Conservation (phyloP, 164 flowering plant genomes). For the Hamamelis virginiana region DNA sequence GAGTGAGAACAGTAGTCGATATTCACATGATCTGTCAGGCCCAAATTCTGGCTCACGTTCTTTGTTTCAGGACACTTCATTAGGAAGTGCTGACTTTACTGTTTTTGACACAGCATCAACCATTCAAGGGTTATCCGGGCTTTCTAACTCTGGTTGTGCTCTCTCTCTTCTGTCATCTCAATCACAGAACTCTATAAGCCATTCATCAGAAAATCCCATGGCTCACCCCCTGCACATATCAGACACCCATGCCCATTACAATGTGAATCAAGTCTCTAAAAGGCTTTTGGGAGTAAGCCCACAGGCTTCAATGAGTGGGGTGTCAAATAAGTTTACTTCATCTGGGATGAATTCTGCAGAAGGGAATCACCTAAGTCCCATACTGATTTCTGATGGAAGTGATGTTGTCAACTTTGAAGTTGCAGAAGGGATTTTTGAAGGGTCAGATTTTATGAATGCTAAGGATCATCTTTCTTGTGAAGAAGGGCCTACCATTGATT, state of each 20-base stretch:
- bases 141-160: conserved; percentile 59
- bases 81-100: conserved; percentile 35
- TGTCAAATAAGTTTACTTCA: conserved; percentile 35
- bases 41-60: conserved; percentile 26
- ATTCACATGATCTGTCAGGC: conserved; percentile 27
- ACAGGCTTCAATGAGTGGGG: conserved; percentile 34
- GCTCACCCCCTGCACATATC: conserved; percentile 25
- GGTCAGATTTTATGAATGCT: conserved; percentile 21
- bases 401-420: conserved; percentile 32
- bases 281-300: conserved; percentile 29
- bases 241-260: conserved; percentile 25
- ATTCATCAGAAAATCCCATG: conserved; percentile 37
- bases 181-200: conserved; percentile 40
- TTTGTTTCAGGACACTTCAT: conserved; percentile 24
- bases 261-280: conserved; percentile 27
- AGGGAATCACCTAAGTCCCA: conserved; percentile 31
- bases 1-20: conserved; percentile 20
- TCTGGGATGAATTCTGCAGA: conserved; percentile 31
- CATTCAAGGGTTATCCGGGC: conserved; percentile 39
- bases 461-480: conserved; percentile 32
- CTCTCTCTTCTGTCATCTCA: conserved; percentile 86
- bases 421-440: conserved; percentile 30
- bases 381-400: conserved; percentile 32
- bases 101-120: conserved; percentile 35
- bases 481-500: conserved; percentile 38